Percentiles rank a stretch among this genome's conserved stretches.
Conservation (phyloP, 768 basidiomycete genomes). For the Lanmaoa rubissima region DNA sequence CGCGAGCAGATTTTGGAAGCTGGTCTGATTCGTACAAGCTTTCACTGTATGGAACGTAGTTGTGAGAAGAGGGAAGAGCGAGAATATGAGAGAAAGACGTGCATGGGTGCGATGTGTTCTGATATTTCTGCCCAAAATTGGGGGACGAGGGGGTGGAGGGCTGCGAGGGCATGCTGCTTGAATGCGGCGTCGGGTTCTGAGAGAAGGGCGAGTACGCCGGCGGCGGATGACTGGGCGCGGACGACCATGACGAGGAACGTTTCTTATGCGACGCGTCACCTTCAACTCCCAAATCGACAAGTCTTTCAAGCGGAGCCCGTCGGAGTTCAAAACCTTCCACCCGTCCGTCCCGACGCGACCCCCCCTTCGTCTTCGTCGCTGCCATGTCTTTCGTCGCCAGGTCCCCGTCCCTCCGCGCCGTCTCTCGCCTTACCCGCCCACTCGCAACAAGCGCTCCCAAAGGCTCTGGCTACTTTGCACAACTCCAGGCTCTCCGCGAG, state of each 20-base stretch:
- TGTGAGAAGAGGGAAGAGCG: constrained; percentile 9
- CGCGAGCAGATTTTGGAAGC: constrained; percentile 68
- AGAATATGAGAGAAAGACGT: constrained; percentile 33
- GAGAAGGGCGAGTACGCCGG: constrained; percentile 88
- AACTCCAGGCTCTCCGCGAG: constrained; percentile 56
- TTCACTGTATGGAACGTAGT: constrained; percentile 56
- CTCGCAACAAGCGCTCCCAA: constrained; percentile 41
- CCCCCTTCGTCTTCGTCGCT: constrained; percentile 6
- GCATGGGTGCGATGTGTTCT: constrained; percentile 90
- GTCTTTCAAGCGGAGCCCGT: constrained; percentile 32
- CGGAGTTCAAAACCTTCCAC: constrained; percentile 20
- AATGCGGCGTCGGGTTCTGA: constrained; percentile 85
- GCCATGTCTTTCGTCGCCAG: constrained; percentile 52
- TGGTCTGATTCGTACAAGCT: constrained; percentile 82
- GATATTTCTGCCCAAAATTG: constrained; percentile 99
- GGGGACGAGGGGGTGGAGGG: constrained; percentile 79
- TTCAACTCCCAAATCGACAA: constrained; percentile 34
- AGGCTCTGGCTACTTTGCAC: constrained; percentile 44
- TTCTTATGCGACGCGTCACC: constrained; percentile 40
- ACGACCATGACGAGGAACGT: constrained; percentile 52
- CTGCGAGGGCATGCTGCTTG: constrained; percentile 87
- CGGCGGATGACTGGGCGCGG: constrained; percentile 76
- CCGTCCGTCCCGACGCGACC: constrained; percentile 29
- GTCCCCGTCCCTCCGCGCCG: constrained; percentile 44
- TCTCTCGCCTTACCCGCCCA: constrained; percentile 33